Conservation (phyloP, 2,329 filamentous ascomycete species). For the Coniochaeta sp. region DNA sequence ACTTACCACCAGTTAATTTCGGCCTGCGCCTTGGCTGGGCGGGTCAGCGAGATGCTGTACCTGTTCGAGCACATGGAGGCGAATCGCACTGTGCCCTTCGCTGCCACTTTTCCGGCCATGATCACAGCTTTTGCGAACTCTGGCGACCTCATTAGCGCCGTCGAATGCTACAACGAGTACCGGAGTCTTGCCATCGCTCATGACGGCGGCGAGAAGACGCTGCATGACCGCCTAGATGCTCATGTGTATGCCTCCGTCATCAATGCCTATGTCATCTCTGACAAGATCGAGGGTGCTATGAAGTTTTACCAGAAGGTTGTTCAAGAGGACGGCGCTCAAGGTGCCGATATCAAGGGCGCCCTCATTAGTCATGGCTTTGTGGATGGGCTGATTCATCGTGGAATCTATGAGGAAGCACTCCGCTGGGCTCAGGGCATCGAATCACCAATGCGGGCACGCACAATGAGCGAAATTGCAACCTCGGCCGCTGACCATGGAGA, state of each 20-base stretch:
- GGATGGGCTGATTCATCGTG: constrained; percentile 63
- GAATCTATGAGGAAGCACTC: constrained; percentile 66
- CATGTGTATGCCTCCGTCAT: constrained; percentile 88
- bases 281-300: constrained; percentile 71
- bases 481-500: constrained; percentile 75
- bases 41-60: constrained; percentile 80
- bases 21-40: constrained; percentile 76
- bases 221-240: constrained; percentile 68
- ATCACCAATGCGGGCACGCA: constrained; percentile 47
- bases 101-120: constrained; percentile 84
- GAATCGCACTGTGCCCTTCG: constrained; percentile 64
- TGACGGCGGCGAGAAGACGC: constrained; percentile 62
- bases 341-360: constrained; percentile 59
- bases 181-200: constrained; percentile 78
- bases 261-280: constrained; percentile 77
- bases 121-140: constrained; percentile 83
- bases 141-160: constrained; percentile 77
- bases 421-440: constrained; percentile 61
- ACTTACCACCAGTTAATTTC: constrained; percentile 81
- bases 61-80: constrained; percentile 89
- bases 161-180: constrained; percentile 95
- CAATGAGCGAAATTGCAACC: constrained; percentile 67
- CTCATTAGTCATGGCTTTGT: constrained; percentile 71
- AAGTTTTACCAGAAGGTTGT: constrained; percentile 81
- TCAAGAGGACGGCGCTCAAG: constrained; percentile 48